These are phyloP conservation scores for Cairneyella variabilis DNA, from an alignment of 495 filamentous ascomycete species.

Conservation along the genomic window DNA sequence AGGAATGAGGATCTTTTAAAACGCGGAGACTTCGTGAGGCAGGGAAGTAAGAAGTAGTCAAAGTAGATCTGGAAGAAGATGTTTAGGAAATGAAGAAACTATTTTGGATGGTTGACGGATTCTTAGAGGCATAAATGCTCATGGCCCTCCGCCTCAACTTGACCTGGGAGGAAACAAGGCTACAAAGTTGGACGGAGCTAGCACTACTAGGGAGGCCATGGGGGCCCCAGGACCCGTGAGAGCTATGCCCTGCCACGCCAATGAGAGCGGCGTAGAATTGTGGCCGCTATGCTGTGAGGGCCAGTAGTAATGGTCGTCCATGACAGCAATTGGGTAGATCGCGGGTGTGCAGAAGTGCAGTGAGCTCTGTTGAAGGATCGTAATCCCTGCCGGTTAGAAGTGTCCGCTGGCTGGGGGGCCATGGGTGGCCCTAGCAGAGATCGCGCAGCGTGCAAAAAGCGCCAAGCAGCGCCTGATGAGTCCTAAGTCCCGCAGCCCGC, in stretches of 20 bases:
- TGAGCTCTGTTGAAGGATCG: conserved; percentile 21
- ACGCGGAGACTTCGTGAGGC: conserved; percentile 14
- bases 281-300: conserved; percentile 12
- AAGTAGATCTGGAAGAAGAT: conserved; percentile 7
- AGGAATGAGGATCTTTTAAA: conserved; percentile 17
- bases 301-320: neutral
- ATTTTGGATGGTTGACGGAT: conserved; percentile 22
- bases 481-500: no score
- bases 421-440: neutral
- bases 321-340: no score
- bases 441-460: conserved; percentile 1
- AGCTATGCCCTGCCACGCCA: neutral
- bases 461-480: conserved; percentile 4
- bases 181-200: conserved; percentile 9
- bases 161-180: conserved; percentile 17
- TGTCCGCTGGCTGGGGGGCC: no score
- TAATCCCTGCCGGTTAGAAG: conserved; percentile 2
- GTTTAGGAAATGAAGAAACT: conserved; percentile 9
- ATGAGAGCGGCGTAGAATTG: neutral
- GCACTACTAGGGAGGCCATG: neutral
- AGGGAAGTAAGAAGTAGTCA: neutral
- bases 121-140: conserved; percentile 16
- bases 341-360: no score
- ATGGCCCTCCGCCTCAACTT: conserved; percentile 24
- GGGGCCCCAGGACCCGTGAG: neutral